Evolutionary conservation across 1,284 basidiomycete species (phyloP).

Genomic region (Cryptococcus neoformans): DNA sequence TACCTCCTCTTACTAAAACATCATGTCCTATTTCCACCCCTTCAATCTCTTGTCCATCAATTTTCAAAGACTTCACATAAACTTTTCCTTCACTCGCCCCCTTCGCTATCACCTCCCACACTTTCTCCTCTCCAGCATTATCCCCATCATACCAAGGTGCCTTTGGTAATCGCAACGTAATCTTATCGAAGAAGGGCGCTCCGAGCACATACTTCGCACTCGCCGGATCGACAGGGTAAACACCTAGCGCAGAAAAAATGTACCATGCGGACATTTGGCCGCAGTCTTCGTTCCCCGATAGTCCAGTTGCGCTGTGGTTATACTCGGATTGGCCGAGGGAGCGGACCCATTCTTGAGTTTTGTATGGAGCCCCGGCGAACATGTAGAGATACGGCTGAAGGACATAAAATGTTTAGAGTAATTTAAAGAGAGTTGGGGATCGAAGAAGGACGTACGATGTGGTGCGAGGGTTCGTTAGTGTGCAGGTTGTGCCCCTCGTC

Average conservation of each 20-base stretch:
- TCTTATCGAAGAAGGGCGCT: constrained; percentile 67
- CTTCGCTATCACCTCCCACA: constrained; percentile 55
- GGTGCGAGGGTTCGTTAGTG: constrained; percentile 64
- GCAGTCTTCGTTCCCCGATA: constrained; percentile 70
- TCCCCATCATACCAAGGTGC: background rate
- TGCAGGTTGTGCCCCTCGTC: constrained; percentile 75
- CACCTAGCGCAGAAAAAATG: constrained; percentile 73
- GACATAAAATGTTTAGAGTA: background rate
- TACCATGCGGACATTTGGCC: constrained; percentile 89
- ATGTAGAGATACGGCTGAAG: constrained; percentile 64
- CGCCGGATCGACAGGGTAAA: constrained; percentile 81
- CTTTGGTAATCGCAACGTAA: constrained; percentile 58
- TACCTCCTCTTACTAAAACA: constrained; percentile 55
- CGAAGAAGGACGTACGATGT: constrained; percentile 28
- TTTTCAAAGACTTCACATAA: constrained; percentile 59
- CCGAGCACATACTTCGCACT: constrained; percentile 70
- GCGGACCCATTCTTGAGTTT: constrained; percentile 66
- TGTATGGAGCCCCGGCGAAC: constrained; percentile 64
- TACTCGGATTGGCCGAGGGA: constrained; percentile 64
- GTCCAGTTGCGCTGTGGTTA: constrained; percentile 57
- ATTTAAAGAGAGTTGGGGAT: background rate
- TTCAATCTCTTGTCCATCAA: constrained; percentile 55
- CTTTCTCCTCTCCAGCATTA: constrained; percentile 15
- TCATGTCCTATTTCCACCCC: constrained; percentile 58
- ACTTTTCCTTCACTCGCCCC: constrained; percentile 57